A percentile compares a stretch with the other conserved stretches of the same genome.
Conservation (phyloP, 106 monocot species). For the Cymbidium sinense region DNA sequence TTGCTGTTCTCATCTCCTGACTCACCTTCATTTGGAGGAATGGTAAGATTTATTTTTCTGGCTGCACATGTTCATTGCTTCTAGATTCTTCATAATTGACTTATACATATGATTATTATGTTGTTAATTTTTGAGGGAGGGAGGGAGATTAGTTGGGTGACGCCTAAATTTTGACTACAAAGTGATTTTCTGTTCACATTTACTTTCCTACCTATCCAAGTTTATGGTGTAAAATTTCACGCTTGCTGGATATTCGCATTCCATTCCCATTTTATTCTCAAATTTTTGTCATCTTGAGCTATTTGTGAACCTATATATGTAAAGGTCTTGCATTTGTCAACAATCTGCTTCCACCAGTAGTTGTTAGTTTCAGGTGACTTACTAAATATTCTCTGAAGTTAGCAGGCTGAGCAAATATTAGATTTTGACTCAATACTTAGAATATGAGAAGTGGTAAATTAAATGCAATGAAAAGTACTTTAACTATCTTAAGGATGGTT, state of each 20-base stretch:
- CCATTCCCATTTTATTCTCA: background rate
- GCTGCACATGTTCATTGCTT: background rate
- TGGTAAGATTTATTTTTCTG: background rate
- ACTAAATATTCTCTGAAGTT: background rate
- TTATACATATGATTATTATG: background rate
- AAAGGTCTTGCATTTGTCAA: background rate
- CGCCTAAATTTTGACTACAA: background rate
- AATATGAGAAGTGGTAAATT: background rate
- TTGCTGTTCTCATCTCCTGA: background rate
- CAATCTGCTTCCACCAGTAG: background rate
- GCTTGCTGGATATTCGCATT: background rate
- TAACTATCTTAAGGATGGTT: background rate
- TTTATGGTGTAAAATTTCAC: background rate
- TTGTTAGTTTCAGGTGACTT: background rate
- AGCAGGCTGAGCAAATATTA: background rate
- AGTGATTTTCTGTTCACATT: background rate
- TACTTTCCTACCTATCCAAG: background rate
- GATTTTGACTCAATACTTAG: background rate
- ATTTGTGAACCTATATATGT: background rate
- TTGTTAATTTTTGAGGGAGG: background rate
- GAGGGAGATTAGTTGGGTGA: background rate
- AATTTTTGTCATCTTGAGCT: background rate
- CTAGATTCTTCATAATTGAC: background rate
- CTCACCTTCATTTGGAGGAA: background rate
- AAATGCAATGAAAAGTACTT: background rate